Base-by-base conservation (phyloP, 352 stramenopile species). In the Pythium rishiriense region DNA sequence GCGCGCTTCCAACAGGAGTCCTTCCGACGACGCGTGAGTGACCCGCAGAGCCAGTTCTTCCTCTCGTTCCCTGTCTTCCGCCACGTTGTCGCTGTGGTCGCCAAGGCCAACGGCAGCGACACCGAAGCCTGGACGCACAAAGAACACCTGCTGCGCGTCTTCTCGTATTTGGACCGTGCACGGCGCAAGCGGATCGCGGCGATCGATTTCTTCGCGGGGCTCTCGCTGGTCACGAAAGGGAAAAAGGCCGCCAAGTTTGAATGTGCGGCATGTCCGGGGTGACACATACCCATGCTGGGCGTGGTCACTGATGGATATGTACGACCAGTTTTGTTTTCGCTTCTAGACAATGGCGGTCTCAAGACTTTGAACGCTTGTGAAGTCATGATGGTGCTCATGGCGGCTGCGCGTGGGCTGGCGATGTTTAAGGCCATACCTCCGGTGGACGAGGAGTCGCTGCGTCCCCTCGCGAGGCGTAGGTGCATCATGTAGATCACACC, bases 231-330 rank as follows among this genome's bases (percentile, higher is more conserved):
- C 29, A 78, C 83, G 24, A 74, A 88, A 8, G 76, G 72, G 54
- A 89, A 91, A 56, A 91, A 91, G 54, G 68, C 71, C 0, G 46
- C 73, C 50, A 91, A 91, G 50, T 74, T 89, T 45, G 82, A 87
- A 24, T 91, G 82, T 87, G 51, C 35, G 79, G 60, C 17, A 2
- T 17, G 11, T 4, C 6, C 11, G 37, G 14, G 35, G 14, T n/a
- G 52, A 0, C 1, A 3, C 17, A 42, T 24, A 5, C n/a, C 22
- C 6, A 39, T 22, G 48, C 11, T n/a, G n/a, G 26, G 42, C 35
- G 39, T 35, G 19, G 15, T n/a, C 24, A 48, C 21, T 51, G 11
- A 41, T 28, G 5, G 48, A 45, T 5, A 11, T 55, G 26, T 28
- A 21, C 14, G 37, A 33, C n/a, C 24, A 91, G 81, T 91, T 64